Evolutionary conservation across 1,284 basidiomycete species (phyloP), one percentile per base, ranked within the genome.

Genomic region (Austroboletus niveus): DNA sequence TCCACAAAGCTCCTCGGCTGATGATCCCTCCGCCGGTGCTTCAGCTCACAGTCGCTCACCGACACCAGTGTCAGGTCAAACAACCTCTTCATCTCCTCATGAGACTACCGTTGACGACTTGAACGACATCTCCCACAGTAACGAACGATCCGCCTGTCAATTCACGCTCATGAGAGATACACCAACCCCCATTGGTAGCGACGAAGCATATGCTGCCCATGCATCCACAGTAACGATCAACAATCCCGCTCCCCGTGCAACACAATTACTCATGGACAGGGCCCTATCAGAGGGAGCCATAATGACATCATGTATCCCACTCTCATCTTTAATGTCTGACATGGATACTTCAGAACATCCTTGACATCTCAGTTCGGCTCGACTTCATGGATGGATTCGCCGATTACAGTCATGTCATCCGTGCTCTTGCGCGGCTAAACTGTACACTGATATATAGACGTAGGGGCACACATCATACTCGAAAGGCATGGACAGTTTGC

Each of bases 41-140:
- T 45, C 48, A 20, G 48, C 48, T 46, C 56, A 54, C 45, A 58
- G 56, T 59, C 68, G 60, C 48, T 60, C 61, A 44, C 54, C 56
- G 42, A 71, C 68, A 9, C 68, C 68, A 51, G 62, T 54, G 56
- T 66, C 68, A 71, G 69, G 69, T 71, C 68, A 67, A 69, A 62
- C 55, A 67, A 39, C 57, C 49, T 58, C 59, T 65, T 66, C 67
- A 55, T 70, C 55, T 70, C 51, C 35, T 35, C 51, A 31, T 54
- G 45, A 54, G 47, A 55, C 51, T 61, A 24, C 51, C 46, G 49
- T 66, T 70, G 64, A 66, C 52, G 47, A 55, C 51, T 48, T 63
- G 35, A 65, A 66, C 62, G 55, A 51, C 63, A 52, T 57, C 43
- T 49, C 45, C 51, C 48, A 68, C 65, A 66, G 65, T 38, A 51